phyloP scores from a whole-genome alignment of 1,284 basidiomycete species.

The Malassezia psittaci region DNA sequence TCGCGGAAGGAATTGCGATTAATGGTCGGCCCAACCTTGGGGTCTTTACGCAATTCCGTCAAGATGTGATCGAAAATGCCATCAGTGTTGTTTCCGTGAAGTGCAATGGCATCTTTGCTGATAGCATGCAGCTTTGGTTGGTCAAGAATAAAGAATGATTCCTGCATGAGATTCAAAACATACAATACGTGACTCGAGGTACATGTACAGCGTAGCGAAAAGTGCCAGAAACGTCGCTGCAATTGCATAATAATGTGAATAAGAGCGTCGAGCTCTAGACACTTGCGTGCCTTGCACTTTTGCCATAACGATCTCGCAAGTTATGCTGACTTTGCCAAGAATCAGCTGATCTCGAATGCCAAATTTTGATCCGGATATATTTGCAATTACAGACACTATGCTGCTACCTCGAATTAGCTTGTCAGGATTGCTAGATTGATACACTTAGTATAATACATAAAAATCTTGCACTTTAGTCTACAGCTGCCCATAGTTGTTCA shows the following conservation, averaged over 20 bases:
- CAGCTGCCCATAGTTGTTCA: constrained; percentile 26
- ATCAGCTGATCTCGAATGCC: neutral
- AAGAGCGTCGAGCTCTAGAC: neutral
- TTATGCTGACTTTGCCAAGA: neutral
- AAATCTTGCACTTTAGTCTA: neutral
- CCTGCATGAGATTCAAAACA: constrained; percentile 2
- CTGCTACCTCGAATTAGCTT: neutral
- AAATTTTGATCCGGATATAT: neutral
- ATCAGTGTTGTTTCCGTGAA: constrained; percentile 31
- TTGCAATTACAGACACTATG: neutral
- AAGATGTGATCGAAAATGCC: constrained; percentile 42
- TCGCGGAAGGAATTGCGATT: constrained; percentile 33
- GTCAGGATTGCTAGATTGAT: too few species aligned
- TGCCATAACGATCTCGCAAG: too few species aligned
- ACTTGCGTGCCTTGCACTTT: neutral
- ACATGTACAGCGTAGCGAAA: neutral
- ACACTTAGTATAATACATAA: neutral
- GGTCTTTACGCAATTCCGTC: constrained; percentile 26
- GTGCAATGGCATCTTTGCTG: constrained; percentile 24
- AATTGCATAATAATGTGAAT: neutral
- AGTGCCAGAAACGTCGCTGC: constrained; percentile 11
- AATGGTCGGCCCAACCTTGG: constrained; percentile 30
- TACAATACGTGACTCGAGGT: constrained; percentile 5
- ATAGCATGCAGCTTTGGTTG: constrained; percentile 29
- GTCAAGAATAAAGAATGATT: constrained; percentile 41